A percentile compares a stretch with the other conserved stretches of the same genome.
Evolutionary conservation across 305 asterid species (phyloP).

Genomic region (Fraxinus latifolia): DNA sequence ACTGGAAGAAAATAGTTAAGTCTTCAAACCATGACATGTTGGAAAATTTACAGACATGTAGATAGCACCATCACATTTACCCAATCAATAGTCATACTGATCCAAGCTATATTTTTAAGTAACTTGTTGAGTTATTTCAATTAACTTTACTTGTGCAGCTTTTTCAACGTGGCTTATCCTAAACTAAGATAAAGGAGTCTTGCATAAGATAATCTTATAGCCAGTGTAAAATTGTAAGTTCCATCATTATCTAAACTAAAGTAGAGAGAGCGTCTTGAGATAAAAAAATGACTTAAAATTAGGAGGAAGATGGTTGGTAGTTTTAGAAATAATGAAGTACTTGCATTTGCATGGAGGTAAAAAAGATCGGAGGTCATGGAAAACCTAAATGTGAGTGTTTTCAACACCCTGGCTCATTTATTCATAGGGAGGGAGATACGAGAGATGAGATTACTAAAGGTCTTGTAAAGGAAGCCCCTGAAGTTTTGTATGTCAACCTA

Average conservation of each 20-base stretch:
- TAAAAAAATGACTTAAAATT: neutral
- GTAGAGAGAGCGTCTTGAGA: neutral
- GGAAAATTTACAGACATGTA: neutral
- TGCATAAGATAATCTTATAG: neutral
- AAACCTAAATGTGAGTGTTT: neutral
- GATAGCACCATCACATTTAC: neutral
- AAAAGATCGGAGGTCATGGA: neutral
- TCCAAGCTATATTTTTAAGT: conserved; percentile 1
- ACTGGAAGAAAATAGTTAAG: neutral
- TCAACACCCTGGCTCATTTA: neutral
- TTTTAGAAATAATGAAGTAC: neutral
- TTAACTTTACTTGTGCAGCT: neutral
- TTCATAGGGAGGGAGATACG: neutral
- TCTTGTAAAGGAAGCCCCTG: neutral
- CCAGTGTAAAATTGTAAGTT: neutral
- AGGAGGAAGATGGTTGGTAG: neutral
- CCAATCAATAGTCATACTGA: neutral
- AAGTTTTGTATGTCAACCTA: neutral
- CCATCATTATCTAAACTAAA: neutral
- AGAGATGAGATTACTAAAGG: neutral
- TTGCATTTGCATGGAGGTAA: neutral
- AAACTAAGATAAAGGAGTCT: neutral
- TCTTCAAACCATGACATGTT: neutral
- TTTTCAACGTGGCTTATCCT: neutral
- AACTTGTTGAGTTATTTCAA: neutral